Evolutionary conservation across 2,329 filamentous ascomycete genomes (phyloP).

Genomic region (Bipolaris oryzae): DNA sequence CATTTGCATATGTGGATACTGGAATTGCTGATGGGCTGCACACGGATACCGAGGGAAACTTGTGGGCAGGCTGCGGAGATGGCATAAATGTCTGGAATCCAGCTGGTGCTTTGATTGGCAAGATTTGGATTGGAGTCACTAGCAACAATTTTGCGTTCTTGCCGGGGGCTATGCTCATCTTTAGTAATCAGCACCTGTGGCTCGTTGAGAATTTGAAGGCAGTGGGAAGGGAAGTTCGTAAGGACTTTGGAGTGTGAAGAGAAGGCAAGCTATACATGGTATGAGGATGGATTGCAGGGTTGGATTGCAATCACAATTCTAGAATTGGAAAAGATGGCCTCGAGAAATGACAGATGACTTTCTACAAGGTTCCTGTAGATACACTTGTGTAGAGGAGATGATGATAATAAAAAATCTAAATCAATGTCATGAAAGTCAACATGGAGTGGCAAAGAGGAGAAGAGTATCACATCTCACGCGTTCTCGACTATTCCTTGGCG

Average conservation of each 20-base stretch:
- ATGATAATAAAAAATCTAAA: background rate
- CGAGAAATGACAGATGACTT: background rate
- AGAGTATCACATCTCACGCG: background rate
- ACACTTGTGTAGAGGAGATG: too few relatives aligned
- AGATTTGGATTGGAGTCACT: slow-evolving; percentile 58
- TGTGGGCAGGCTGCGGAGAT: slow-evolving; percentile 62
- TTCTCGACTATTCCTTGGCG: slow-evolving; percentile 17
- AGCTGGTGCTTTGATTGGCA: slow-evolving; percentile 59
- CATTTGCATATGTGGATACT: too few relatives aligned
- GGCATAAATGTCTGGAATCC: slow-evolving; percentile 62
- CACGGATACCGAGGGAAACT: slow-evolving; percentile 59
- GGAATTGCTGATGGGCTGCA: slow-evolving; percentile 53
- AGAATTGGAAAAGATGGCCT: background rate
- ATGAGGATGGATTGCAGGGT: too few relatives aligned
- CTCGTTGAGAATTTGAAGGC: too few relatives aligned
- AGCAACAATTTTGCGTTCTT: too few relatives aligned
- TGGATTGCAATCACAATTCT: too few relatives aligned
- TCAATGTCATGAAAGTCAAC: background rate
- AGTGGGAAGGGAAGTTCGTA: too few relatives aligned
- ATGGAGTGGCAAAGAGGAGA: background rate
- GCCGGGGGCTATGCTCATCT: too few relatives aligned
- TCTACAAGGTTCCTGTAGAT: background rate
- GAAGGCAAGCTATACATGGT: too few relatives aligned
- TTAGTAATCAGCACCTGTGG: too few relatives aligned
- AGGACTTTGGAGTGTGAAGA: too few relatives aligned